Percentiles rank a stretch among this genome's conserved stretches.
Evolutionary conservation across 352 stramenopile genomes (phyloP).

Genomic region (Globisporangium lucens): DNA sequence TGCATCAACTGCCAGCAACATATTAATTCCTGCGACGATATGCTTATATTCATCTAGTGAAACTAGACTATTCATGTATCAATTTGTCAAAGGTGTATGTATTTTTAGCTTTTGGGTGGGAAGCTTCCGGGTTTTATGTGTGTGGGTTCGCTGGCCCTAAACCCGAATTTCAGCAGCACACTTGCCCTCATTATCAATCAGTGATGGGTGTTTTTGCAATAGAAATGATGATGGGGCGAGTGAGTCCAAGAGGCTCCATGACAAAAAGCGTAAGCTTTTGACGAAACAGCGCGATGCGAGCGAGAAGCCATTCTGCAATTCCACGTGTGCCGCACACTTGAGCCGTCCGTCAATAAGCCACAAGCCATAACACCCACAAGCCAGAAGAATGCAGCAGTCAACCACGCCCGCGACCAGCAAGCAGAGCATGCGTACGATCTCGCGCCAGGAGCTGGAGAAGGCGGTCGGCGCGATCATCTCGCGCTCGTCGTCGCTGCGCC

Average conservation of each 20-base stretch:
- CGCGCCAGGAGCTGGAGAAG: conserved; percentile 20
- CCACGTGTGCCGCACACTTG: conserved; percentile 1
- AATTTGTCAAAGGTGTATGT: not conserved
- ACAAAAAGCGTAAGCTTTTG: not conserved
- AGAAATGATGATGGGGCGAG: not conserved
- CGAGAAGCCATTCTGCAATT: conserved; percentile 11
- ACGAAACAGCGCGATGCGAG: not conserved
- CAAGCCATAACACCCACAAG: not conserved
- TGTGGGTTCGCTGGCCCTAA: not conserved
- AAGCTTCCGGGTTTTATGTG: not conserved
- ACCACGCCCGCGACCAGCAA: conserved; percentile 7
- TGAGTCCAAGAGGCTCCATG: not conserved
- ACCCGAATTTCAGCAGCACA: not conserved
- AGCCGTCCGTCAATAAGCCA: not conserved
- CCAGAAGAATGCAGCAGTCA: conserved; percentile 3
- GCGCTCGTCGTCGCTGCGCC: conserved; percentile 20
- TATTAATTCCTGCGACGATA: not conserved
- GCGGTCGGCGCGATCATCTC: conserved; percentile 20
- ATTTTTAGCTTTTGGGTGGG: not conserved
- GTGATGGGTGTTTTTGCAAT: not conserved
- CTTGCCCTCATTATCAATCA: not conserved
- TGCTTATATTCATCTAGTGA: not conserved
- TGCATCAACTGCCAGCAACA: not conserved
- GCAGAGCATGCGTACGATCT: conserved; percentile 16
- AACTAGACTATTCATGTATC: not conserved